A percentile compares a stretch with the other conserved stretches of the same genome.
These are phyloP conservation scores for Cucumis cinereus DNA, from an alignment of 306 rosid species.

Conservation along the genomic window DNA sequence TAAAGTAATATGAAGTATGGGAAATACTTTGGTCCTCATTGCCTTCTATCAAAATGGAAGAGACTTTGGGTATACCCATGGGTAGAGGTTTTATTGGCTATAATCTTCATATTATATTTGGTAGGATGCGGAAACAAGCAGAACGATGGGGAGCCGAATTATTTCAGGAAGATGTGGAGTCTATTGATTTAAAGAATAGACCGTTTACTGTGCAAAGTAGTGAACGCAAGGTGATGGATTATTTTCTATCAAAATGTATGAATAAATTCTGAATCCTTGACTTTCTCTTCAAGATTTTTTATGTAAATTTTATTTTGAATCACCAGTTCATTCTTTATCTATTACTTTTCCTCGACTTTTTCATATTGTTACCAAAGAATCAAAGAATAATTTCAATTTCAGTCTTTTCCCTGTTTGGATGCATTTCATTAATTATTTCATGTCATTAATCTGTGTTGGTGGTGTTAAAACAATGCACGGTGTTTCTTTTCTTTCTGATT, in stretches of 20 bases:
- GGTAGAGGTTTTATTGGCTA: not conserved
- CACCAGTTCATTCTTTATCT: not conserved
- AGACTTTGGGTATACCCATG: not conserved
- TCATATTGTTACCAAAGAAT: not conserved
- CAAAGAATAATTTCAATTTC: not conserved
- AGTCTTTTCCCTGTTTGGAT: not conserved
- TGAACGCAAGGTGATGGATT: constrained; percentile 80
- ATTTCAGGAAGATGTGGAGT: constrained; percentile 87
- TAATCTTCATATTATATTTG: constrained; percentile 5
- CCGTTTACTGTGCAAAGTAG: constrained; percentile 85
- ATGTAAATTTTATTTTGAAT: not conserved
- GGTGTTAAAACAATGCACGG: not conserved
- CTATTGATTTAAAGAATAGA: constrained; percentile 46
- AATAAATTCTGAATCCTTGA: not conserved
- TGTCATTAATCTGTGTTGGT: not conserved
- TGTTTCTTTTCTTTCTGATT: constrained; percentile 5
- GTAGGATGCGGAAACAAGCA: constrained; percentile 55
- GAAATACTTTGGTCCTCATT: not conserved
- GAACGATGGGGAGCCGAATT: constrained; percentile 97
- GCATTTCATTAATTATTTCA: not conserved
- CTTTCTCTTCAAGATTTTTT: not conserved
- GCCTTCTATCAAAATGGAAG: not conserved
- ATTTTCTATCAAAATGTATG: not conserved
- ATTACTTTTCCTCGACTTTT: not conserved
- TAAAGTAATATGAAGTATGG: constrained; percentile 12